Evolutionary conservation across 2,329 filamentous ascomycete genomes (phyloP), one percentile per base, ranked within the genome.

Genomic region (Teratosphaeria gauchensis): DNA sequence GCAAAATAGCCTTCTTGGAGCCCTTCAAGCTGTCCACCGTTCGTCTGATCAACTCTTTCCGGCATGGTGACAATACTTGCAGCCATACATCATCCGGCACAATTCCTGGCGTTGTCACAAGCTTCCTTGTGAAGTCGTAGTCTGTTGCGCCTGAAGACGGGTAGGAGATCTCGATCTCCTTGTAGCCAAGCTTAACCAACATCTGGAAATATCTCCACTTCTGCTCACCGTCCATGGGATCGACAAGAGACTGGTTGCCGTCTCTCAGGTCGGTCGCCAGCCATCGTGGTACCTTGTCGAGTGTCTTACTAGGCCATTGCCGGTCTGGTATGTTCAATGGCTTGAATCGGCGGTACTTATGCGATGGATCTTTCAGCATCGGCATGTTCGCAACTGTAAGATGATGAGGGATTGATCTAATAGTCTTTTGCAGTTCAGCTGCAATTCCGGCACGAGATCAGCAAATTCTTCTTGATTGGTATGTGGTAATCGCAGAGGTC

Each of bases 121-220:
- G 79, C 69, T 87, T 85, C 65, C 90, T 83, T 48, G 91, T 96
- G 72, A 97, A 97, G 78, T 96, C 90, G 78, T 92, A 97, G 77
- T 97, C 94, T 69, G 89, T 96, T 72, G 95, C 88, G 46, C 91
- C 96, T 14, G 92, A 91, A 0, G 91, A 95, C 55, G 92, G 92
- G 76, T 96, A 97, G 4, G 92, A 94, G 21, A 96, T 88, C 73
- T 97, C 92, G 65, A 97, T 96, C 77, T 97, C 92, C 77, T 96
- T 97, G 82, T 95, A 97, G 67, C 94, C 92, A 55, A 96, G 82
- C 62, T 92, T 85, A 69, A 87, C 84, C 57, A 97, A 84, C 90
- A 95, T 95, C 76, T 92, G 86, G 80, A 97, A 97, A 81, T 92
- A 97, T 62, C 82, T 80, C 84, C 88, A 94, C 78, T 97, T 97